Evolutionary conservation across 306 rosid genomes (phyloP).

Genomic region (Rubus idaeus): DNA sequence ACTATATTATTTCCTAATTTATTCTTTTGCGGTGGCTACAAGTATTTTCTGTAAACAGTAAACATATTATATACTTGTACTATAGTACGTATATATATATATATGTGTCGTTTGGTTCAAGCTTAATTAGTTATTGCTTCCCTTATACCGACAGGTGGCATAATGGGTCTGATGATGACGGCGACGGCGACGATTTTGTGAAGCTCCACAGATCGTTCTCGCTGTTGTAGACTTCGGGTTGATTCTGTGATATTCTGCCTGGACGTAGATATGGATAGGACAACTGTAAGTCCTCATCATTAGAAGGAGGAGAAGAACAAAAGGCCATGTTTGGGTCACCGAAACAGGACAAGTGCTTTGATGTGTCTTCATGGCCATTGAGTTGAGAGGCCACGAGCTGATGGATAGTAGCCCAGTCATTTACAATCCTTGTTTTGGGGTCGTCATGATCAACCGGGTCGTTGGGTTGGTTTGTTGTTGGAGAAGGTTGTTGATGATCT

Average conservation of each 20-base stretch:
- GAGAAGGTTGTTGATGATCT: constrained; percentile 9
- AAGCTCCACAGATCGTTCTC: constrained; percentile 48
- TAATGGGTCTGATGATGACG: constrained; percentile 49
- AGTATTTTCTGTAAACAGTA: not conserved
- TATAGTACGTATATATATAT: not conserved
- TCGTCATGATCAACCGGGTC: constrained; percentile 12
- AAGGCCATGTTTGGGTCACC: constrained; percentile 31
- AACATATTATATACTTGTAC: constrained; percentile 11
- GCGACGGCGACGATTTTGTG: constrained; percentile 35
- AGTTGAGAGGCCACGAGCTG: constrained; percentile 58
- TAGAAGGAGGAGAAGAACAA: constrained; percentile 24
- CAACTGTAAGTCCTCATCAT: constrained; percentile 32
- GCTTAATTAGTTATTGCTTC: constrained; percentile 21
- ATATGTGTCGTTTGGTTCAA: not conserved
- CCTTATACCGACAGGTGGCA: constrained; percentile 57
- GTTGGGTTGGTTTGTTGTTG: constrained; percentile 24
- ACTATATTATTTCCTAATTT: constrained; percentile 12
- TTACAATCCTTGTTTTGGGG: constrained; percentile 8
- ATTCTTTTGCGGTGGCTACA: not conserved
- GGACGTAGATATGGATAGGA: constrained; percentile 33
- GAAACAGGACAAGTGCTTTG: constrained; percentile 40
- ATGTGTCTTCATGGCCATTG: constrained; percentile 44
- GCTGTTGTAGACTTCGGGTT: constrained; percentile 26
- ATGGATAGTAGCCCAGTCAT: constrained; percentile 53
- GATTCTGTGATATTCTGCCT: constrained; percentile 20